Percentiles rank a stretch among this genome's conserved stretches.
Evolutionary conservation across 2,329 filamentous ascomycete genomes (phyloP).

Genomic region (Penicillium polonicum): DNA sequence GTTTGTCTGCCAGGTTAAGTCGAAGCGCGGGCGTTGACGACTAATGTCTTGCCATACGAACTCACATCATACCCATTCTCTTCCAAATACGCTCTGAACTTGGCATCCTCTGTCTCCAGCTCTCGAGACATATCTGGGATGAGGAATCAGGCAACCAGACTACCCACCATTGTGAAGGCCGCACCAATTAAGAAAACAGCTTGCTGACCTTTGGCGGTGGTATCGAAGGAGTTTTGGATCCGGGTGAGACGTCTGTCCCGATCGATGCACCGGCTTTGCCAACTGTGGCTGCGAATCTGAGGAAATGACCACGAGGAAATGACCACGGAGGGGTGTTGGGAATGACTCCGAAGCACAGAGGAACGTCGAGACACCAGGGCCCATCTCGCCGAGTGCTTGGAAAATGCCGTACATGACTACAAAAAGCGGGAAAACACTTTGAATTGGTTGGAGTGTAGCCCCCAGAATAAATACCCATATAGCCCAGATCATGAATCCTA

Average conservation of each 20-base stretch:
- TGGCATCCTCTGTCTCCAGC: constrained; percentile 47
- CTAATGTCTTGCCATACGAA: constrained; percentile 13
- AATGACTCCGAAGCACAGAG: constrained; percentile 49
- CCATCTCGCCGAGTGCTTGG: constrained; percentile 51
- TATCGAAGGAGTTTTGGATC: constrained; percentile 48
- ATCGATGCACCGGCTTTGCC: constrained; percentile 54
- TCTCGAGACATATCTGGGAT: constrained; percentile 47
- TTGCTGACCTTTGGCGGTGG: constrained; percentile 48
- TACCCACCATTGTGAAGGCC: constrained; percentile 50
- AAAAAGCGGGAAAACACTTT: constrained; percentile 51
- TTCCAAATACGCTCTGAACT: constrained; percentile 47
- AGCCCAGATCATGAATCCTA: constrained; percentile 50
- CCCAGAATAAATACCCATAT: constrained; percentile 53
- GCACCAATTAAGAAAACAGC: constrained; percentile 53
- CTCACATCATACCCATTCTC: constrained; percentile 43
- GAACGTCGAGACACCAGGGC: constrained; percentile 47
- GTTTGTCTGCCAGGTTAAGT: neutral
- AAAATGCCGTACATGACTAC: constrained; percentile 55
- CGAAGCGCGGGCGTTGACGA: neutral
- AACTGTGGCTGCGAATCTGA: constrained; percentile 50
- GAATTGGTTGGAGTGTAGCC: constrained; percentile 47
- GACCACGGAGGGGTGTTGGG: constrained; percentile 50
- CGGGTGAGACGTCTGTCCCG: constrained; percentile 52
- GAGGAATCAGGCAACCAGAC: constrained; percentile 46
- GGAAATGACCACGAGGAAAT: constrained; percentile 52